Evolutionary conservation across 176 grass and related monocot genomes (phyloP).

Genomic region (Oryza nivara): DNA sequence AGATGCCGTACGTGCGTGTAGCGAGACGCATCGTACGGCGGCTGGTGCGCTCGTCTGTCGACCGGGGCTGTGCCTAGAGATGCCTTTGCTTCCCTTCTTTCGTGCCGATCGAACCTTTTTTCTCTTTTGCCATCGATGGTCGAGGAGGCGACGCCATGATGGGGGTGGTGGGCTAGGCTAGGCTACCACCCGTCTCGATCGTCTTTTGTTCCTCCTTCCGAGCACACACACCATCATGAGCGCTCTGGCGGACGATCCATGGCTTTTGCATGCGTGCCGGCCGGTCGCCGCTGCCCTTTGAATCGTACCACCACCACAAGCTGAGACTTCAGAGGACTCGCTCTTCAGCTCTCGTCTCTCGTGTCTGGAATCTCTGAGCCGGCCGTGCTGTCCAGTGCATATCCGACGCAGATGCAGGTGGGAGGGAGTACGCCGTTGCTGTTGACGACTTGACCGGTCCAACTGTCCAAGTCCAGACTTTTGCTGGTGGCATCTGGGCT

Average conservation of each 20-base stretch:
- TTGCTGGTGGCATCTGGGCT: not conserved
- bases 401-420: conserved; percentile 2
- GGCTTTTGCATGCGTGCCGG: not conserved
- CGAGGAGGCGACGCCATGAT: conserved; percentile 27
- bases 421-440: not conserved
- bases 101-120: conserved; percentile 4
- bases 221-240: conserved; percentile 32
- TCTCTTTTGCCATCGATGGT: conserved; percentile 35
- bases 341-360: not conserved
- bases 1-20: not conserved
- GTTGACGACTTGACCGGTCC: not conserved
- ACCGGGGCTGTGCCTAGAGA: not conserved
- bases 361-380: conserved; percentile 32
- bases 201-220: conserved; percentile 20
- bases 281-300: not conserved
- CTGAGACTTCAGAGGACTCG: not conserved
- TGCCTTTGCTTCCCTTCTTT: conserved; percentile 3
- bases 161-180: conserved; percentile 6
- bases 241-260: conserved; percentile 33
- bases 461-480: not conserved
- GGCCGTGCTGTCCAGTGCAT: not conserved
- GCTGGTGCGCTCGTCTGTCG: not conserved
- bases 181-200: conserved; percentile 17
- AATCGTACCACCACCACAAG: not conserved
- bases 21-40: not conserved